Conservation (phyloP, 2,329 filamentous ascomycete genomes). For the Hypoxylon sp. region DNA sequence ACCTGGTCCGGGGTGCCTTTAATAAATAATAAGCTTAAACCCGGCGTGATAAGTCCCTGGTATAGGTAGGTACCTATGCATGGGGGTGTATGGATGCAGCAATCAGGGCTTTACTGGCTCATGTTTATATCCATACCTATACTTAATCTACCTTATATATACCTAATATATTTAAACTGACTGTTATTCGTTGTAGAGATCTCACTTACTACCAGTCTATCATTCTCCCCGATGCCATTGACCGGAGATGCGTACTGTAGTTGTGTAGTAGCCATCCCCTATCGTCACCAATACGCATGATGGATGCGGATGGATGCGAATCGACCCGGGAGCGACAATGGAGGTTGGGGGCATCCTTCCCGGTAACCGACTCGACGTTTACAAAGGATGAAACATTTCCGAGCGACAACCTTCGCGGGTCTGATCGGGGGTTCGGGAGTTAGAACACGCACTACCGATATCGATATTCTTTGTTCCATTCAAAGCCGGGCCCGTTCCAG, state of each 20-base stretch:
- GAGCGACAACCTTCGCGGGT: not conserved
- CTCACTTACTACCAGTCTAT: too few relatives aligned
- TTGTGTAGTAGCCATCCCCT: not conserved
- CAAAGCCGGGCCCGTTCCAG: not conserved
- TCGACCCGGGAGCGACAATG: not conserved
- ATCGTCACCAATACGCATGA: too few relatives aligned
- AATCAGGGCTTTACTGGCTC: too few relatives aligned
- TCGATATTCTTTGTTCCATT: not conserved
- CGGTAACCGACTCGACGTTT: not conserved
- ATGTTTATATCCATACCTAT: too few relatives aligned
- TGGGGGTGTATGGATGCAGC: too few relatives aligned
- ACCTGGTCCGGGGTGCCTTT: too few relatives aligned
- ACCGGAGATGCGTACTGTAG: not conserved
- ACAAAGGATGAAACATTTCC: not conserved
- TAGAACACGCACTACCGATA: not conserved
- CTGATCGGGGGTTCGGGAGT: not conserved
- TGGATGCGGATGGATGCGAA: not conserved
- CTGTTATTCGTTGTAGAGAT: too few relatives aligned
- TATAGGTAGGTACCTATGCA: too few relatives aligned
- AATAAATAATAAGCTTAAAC: too few relatives aligned
- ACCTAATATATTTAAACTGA: too few relatives aligned
- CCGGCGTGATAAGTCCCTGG: too few relatives aligned
- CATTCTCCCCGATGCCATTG: not conserved
- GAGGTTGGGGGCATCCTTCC: not conserved
- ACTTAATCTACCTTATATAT: too few relatives aligned